Conservation (phyloP, 306 rosid species). For the Lagenaria siceraria region DNA sequence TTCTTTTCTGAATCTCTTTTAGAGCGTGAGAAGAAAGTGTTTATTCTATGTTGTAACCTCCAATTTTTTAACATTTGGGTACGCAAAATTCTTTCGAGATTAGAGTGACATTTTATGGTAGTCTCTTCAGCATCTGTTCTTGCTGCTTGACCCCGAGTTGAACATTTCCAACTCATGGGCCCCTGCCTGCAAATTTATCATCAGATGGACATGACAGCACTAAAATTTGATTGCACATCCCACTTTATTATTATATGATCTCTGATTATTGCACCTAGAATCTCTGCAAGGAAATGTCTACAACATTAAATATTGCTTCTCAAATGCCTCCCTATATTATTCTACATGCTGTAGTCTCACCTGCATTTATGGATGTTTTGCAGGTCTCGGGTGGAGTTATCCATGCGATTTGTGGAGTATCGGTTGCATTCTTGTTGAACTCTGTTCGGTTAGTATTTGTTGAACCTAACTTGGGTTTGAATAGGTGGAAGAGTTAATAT, state of each 20-base stretch:
- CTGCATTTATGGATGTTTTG: conserved; percentile 13
- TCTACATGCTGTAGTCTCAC: conserved; percentile 15
- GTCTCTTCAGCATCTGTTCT: not conserved
- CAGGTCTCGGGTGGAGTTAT: conserved; percentile 89
- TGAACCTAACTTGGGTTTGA: not conserved
- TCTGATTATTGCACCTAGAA: not conserved
- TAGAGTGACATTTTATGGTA: not conserved
- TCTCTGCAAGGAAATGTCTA: not conserved
- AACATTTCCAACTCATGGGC: not conserved
- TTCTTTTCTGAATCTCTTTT: not conserved
- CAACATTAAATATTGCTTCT: not conserved
- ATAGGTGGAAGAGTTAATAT: conserved; percentile 7
- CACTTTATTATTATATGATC: not conserved
- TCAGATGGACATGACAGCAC: not conserved
- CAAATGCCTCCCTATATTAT: conserved; percentile 5
- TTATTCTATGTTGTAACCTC: not conserved
- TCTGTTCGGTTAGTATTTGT: conserved; percentile 52
- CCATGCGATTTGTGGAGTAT: conserved; percentile 93
- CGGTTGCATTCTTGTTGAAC: conserved; percentile 79
- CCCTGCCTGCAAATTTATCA: not conserved
- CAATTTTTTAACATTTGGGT: not conserved
- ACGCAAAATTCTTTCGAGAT: not conserved
- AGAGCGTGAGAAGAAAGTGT: not conserved
- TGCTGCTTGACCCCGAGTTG: not conserved
- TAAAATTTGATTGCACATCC: not conserved